phyloP scores from a whole-genome alignment of 1,284 basidiomycete genomes.

The Trametes hirsuta region DNA sequence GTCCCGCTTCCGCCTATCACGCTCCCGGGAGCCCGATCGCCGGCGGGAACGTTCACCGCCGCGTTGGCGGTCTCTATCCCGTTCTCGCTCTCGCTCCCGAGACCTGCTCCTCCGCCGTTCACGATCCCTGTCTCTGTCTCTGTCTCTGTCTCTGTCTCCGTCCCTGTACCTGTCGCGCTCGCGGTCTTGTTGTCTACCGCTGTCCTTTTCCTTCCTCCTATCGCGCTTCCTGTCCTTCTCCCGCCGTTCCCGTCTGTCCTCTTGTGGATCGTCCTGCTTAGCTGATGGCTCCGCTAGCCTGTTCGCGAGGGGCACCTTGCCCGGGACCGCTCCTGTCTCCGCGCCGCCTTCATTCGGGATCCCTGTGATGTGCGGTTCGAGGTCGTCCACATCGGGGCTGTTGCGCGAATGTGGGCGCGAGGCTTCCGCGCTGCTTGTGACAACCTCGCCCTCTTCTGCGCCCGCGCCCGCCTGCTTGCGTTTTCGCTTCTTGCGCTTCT shows the following conservation, averaged over 20 bases:
- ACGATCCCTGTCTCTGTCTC: constrained; percentile 1
- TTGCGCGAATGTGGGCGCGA: constrained; percentile 16
- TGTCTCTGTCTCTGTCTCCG: constrained; percentile 2
- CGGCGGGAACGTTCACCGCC: constrained; percentile 10
- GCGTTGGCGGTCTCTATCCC: constrained; percentile 3
- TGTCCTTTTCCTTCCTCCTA: background rate
- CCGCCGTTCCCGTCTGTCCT: constrained; percentile 3
- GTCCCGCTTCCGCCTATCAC: constrained; percentile 12
- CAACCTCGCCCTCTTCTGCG: constrained; percentile 22
- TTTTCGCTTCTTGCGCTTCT: constrained; percentile 27
- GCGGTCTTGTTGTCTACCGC: background rate
- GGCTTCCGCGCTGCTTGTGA: constrained; percentile 15
- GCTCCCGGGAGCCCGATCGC: constrained; percentile 24
- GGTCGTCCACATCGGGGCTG: background rate
- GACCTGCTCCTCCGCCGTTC: constrained; percentile 18
- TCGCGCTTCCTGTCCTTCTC: constrained; percentile 5
- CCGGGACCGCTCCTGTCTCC: background rate
- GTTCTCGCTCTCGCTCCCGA: constrained; percentile 4
- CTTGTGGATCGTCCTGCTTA: background rate
- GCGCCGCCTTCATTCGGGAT: background rate
- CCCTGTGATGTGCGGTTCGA: background rate
- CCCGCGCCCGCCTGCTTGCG: constrained; percentile 10
- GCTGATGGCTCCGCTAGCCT: background rate
- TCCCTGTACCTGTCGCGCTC: background rate
- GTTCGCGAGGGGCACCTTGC: constrained; percentile 10